These are phyloP conservation scores for Syzygium aromaticum DNA, from an alignment of 345 rosid species.

Conservation along the genomic window DNA sequence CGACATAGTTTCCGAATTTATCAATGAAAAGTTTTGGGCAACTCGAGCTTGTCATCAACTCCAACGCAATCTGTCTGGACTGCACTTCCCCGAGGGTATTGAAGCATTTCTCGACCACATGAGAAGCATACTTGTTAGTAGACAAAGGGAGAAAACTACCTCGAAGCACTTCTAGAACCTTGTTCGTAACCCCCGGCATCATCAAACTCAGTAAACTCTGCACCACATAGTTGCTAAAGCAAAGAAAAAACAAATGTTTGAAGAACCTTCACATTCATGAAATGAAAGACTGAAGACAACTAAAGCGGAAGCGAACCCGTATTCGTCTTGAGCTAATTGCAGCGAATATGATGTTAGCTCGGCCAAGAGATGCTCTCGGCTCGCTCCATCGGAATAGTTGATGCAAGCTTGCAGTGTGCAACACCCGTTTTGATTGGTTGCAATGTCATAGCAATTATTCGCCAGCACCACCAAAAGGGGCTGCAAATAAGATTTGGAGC, in stretches of 20 bases:
- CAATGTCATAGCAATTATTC: slow-evolving; percentile 13
- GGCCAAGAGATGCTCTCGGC: slow-evolving; percentile 10
- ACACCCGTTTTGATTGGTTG: slow-evolving; percentile 34
- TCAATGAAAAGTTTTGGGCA: background rate
- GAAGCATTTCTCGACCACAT: slow-evolving; percentile 49
- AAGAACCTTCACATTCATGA: background rate
- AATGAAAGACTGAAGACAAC: background rate
- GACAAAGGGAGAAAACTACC: slow-evolving; percentile 25
- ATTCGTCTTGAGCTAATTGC: slow-evolving; percentile 17
- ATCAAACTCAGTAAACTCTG: slow-evolving; percentile 18
- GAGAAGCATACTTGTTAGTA: slow-evolving; percentile 24
- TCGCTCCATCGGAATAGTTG: background rate
- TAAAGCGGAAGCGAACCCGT: slow-evolving; percentile 20
- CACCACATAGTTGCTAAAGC: slow-evolving; percentile 40
- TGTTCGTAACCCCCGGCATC: background rate
- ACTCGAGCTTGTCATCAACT: background rate
- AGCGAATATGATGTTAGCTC: slow-evolving; percentile 16
- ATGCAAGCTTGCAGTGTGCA: slow-evolving; percentile 27
- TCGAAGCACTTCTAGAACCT: slow-evolving; percentile 9
- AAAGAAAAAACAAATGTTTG: background rate
- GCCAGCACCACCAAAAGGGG: slow-evolving; percentile 12
- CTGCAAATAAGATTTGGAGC: slow-evolving; percentile 10
- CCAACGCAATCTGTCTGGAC: background rate
- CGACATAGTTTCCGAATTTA: background rate
- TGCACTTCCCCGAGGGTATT: background rate